Evolutionary conservation across 768 basidiomycete species (phyloP), one percentile per base, ranked within the genome.

Genomic region (Exidia glandulosa): DNA sequence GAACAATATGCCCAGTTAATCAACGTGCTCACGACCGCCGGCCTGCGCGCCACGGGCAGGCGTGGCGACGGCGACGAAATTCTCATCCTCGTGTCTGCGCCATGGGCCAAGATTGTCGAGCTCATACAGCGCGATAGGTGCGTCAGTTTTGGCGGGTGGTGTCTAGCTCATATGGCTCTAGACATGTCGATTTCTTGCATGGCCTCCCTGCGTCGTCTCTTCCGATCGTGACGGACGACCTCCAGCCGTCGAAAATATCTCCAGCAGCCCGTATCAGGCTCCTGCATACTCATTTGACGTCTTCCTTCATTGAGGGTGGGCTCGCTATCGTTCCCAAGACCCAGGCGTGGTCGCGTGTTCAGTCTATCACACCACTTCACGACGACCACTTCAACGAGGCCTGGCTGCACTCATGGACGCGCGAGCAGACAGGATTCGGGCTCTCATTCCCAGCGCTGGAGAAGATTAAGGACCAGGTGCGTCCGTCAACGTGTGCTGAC

Each of bases 221-320:
- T 19, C 72, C 76, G 31, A 70, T 70, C 9, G 69, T 70, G 12
- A 73, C 77, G 4, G 70, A 77, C 25, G 76, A 78, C 58, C 70
- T 73, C 2, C 73, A 73, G 2, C 72, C 79, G 0, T 50, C 63
- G 0, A 64, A 65, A 1, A 72, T 89, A 31, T 82, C 82, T 0
- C 80, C 87, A 4, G 84, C 90, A 1, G 87, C 93, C 66, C 82
- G 87, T n/a, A 74, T 94, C 25, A 83, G 91, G n/a, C 80, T 92
- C 32, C 79, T 92, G 0, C 77, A 93, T 66, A 68, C 77, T 6
- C 87, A 85, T 68, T 75, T 94, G 61, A 83, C 90, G 2, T 82
- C 87, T 1, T 82, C 81, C 0, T 75, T 78, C 0, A 67, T 75
- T n/a, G 93, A 94, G 57, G 87, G 90, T 10, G 94, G 93, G 3